Conservation (phyloP, 2,329 filamentous ascomycete species). For the Alternaria gaisen region DNA sequence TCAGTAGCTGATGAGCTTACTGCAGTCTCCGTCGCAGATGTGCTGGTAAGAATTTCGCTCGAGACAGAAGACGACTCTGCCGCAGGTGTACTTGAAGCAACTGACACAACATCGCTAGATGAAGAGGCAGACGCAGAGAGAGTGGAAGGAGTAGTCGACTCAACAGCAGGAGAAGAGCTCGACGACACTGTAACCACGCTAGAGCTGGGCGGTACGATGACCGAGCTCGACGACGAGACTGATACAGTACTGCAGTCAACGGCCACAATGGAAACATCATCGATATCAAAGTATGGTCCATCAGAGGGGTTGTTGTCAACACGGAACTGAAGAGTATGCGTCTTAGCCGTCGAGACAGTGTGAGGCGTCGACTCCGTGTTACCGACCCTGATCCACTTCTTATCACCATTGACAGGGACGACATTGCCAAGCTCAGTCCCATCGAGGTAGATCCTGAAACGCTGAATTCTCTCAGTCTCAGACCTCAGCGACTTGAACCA, state of each 20-base stretch:
- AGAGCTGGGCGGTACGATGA: background rate
- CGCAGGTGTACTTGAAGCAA: background rate
- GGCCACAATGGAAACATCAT: background rate
- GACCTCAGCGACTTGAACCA: conserved; percentile 1
- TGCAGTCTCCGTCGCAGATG: background rate
- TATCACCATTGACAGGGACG: background rate
- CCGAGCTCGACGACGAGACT: background rate
- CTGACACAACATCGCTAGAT: background rate
- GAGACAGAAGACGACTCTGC: background rate
- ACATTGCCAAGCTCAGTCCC: background rate
- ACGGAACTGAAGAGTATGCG: background rate
- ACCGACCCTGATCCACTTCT: background rate
- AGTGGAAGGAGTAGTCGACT: background rate
- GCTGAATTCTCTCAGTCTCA: background rate
- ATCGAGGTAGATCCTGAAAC: background rate
- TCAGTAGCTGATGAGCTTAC: background rate
- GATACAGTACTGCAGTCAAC: background rate
- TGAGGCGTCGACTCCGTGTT: background rate
- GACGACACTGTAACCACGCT: background rate
- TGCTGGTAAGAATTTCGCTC: background rate
- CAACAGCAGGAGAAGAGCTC: background rate
- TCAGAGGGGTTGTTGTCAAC: background rate
- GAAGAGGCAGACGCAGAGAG: background rate
- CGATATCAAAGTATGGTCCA: background rate
- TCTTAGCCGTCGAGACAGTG: background rate